These are phyloP conservation scores for Xylariaceae sp. DNA, from an alignment of 2,329 filamentous ascomycete genomes.

Conservation along the genomic window DNA sequence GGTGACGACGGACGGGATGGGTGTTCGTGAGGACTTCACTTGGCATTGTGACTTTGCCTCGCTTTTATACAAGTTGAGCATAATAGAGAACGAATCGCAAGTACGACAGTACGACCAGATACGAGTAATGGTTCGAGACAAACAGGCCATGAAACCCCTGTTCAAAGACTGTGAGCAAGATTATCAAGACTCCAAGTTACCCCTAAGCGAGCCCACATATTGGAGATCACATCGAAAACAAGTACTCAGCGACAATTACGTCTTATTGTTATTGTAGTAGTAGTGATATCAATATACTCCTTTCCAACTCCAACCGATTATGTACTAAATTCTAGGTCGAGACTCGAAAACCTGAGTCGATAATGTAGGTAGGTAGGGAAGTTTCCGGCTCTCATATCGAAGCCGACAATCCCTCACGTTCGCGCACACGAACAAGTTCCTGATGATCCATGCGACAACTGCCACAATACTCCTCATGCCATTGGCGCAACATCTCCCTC, in stretches of 20 bases:
- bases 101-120: too few relatives aligned
- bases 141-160: too few relatives aligned
- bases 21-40: neutral
- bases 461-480: conserved; percentile 51
- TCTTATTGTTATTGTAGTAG: neutral
- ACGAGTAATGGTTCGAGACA: too few relatives aligned
- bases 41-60: neutral
- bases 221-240: too few relatives aligned
- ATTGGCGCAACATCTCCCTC: conserved; percentile 37
- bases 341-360: neutral
- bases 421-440: conserved; percentile 23
- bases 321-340: neutral
- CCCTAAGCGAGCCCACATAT: neutral
- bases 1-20: too few relatives aligned
- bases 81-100: neutral
- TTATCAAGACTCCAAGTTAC: neutral
- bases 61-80: neutral
- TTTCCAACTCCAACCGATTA: neutral
- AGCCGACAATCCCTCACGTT: conserved; percentile 24
- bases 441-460: conserved; percentile 48
- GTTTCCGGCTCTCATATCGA: conserved; percentile 8
- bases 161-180: neutral
- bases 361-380: neutral
- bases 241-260: neutral
- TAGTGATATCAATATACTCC: neutral